Evolutionary conservation across 306 rosid genomes (phyloP).

Genomic region (Benincasa hispida): DNA sequence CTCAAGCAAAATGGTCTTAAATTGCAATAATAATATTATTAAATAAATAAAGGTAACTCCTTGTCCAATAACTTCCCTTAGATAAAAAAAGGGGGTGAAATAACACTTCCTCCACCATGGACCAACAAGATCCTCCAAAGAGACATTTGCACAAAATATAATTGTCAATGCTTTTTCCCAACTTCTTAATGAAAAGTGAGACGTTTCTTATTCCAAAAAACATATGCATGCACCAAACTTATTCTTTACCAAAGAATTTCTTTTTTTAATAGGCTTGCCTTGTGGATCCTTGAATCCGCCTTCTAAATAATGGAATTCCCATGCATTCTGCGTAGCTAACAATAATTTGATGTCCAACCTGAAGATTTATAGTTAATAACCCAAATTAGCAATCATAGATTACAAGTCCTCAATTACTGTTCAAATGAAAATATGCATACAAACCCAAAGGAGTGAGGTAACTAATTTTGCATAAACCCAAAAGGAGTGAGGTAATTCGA

Average conservation of each 20-base stretch:
- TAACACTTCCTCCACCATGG: neutral
- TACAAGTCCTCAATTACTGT: neutral
- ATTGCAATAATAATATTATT: neutral
- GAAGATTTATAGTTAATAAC: slow-evolving; percentile 14
- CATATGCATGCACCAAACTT: neutral
- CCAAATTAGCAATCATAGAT: neutral
- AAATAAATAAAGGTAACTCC: neutral
- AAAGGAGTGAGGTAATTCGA: neutral
- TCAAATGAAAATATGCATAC: neutral
- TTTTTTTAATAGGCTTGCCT: slow-evolving; percentile 55
- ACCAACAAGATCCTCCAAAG: neutral
- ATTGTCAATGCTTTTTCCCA: neutral
- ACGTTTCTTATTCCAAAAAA: neutral
- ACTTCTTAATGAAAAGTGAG: neutral
- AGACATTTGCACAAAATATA: neutral
- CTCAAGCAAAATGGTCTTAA: neutral
- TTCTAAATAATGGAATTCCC: slow-evolving; percentile 92
- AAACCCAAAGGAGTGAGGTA: neutral
- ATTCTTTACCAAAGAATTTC: slow-evolving; percentile 17
- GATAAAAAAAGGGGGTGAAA: neutral
- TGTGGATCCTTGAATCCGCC: slow-evolving; percentile 83
- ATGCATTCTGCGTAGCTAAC: slow-evolving; percentile 82
- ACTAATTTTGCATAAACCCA: too few relatives aligned
- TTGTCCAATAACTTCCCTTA: neutral
- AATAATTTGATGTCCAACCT: slow-evolving; percentile 98